These are phyloP conservation scores for Amanita jacksonii DNA, from an alignment of 768 basidiomycete genomes.

Conservation along the genomic window DNA sequence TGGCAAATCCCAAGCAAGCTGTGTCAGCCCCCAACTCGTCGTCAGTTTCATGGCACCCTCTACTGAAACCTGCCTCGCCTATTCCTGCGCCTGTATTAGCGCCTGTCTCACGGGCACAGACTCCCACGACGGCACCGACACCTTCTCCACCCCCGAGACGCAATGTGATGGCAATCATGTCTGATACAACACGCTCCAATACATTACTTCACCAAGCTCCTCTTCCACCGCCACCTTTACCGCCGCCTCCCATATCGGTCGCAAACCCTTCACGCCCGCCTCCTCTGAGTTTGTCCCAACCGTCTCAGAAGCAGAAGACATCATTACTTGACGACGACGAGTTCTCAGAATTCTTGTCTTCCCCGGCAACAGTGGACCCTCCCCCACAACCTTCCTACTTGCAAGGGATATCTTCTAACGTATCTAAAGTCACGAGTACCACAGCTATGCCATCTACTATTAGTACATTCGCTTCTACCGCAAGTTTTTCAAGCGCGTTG, in stretches of 20 bases:
- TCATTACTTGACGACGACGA: constrained; percentile 34
- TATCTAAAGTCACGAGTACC: neutral
- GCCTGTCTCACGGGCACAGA: constrained; percentile 7
- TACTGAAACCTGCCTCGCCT: constrained; percentile 5
- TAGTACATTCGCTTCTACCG: constrained; percentile 14
- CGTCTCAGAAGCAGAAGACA: constrained; percentile 2
- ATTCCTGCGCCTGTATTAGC: neutral
- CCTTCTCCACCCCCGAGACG: constrained; percentile 12
- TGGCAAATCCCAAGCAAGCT: constrained; percentile 8
- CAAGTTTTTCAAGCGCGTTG: constrained; percentile 14
- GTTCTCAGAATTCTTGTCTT: constrained; percentile 36
- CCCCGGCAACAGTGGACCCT: constrained; percentile 7
- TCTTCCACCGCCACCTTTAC: constrained; percentile 1
- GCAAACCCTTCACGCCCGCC: neutral
- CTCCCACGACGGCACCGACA: constrained; percentile 2
- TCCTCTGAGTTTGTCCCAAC: neutral
- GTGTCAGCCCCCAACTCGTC: neutral
- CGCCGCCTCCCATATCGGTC: neutral
- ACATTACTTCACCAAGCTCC: constrained; percentile 3
- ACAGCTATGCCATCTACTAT: constrained; percentile 6
- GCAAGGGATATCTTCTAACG: neutral
- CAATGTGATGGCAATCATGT: constrained; percentile 24
- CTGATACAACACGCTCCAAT: constrained; percentile 4
- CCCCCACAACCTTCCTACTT: neutral
- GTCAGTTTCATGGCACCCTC: neutral